Evolutionary conservation across 352 stramenopile genomes (phyloP).

Genomic region (Phytopythium vexans): DNA sequence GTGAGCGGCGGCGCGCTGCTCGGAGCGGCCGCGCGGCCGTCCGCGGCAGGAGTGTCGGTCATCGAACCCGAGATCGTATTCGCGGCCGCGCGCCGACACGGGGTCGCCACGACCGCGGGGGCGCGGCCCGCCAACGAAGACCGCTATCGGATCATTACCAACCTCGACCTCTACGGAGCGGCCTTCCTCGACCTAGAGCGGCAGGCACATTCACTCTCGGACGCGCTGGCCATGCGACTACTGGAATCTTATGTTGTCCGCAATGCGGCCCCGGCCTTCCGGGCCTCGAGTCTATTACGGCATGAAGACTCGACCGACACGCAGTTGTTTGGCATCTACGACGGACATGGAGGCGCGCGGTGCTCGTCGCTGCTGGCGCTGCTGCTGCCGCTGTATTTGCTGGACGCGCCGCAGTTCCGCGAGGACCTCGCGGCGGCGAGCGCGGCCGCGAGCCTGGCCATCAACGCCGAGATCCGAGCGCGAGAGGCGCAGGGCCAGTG

Average conservation of each 20-base stretch:
- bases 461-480: constrained; percentile 72
- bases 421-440: constrained; percentile 35
- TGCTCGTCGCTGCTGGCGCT: constrained; percentile 63
- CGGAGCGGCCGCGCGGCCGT: neutral
- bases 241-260: constrained; percentile 51
- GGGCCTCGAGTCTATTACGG: constrained; percentile 35
- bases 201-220: neutral
- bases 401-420: constrained; percentile 45
- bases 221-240: constrained; percentile 26
- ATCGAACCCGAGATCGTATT: constrained; percentile 62
- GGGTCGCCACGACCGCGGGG: constrained; percentile 39
- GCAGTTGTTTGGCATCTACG: constrained; percentile 73
- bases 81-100: constrained; percentile 12
- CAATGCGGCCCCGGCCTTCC: constrained; percentile 31
- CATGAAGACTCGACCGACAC: constrained; percentile 26
- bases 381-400: constrained; percentile 66
- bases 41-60: constrained; percentile 2
- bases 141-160: constrained; percentile 63
- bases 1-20: constrained; percentile 6
- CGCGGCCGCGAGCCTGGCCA: constrained; percentile 40
- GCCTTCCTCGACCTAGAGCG: too few species aligned
- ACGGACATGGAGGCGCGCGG: constrained; percentile 62
- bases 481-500: constrained; percentile 41
- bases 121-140: constrained; percentile 60
- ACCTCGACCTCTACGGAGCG: constrained; percentile 50